Conservation (phyloP, 164 flowering plant species). For the Macadamia tetraphylla region DNA sequence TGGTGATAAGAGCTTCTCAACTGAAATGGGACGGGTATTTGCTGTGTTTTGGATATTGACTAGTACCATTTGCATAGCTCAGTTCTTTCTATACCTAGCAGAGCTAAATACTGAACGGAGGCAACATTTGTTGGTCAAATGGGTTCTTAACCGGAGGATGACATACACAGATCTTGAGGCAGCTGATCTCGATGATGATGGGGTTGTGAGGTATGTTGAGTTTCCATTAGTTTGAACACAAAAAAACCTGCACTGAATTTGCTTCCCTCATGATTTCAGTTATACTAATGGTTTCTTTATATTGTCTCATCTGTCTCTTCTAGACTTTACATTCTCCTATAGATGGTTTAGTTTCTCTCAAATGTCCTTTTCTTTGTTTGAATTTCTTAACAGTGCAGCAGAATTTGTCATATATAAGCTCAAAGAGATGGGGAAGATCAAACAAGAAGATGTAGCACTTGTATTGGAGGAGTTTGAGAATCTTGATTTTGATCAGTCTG, state of each 20-base stretch:
- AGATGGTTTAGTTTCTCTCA: not conserved
- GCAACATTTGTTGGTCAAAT: constrained; percentile 41
- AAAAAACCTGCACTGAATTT: not conserved
- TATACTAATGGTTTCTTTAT: no score
- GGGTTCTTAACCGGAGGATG: constrained; percentile 53
- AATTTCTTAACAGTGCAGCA: constrained; percentile 43
- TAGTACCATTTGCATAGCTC: constrained; percentile 67
- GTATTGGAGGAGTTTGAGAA: constrained; percentile 54
- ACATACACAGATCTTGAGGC: constrained; percentile 63
- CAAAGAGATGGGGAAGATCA: constrained; percentile 82
- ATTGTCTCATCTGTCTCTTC: not conserved
- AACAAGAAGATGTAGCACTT: constrained; percentile 50
- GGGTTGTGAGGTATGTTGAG: constrained; percentile 43
- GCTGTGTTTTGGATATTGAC: constrained; percentile 55
- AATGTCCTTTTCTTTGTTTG: not conserved
- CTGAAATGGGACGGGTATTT: constrained; percentile 43
- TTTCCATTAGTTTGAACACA: not conserved
- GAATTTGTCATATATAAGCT: constrained; percentile 70
- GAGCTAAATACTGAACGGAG: constrained; percentile 52
- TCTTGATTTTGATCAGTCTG: constrained; percentile 76
- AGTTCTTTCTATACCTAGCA: constrained; percentile 64
- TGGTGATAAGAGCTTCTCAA: constrained; percentile 85
- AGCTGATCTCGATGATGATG: constrained; percentile 76
- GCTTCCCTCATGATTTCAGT: no score
- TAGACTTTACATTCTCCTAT: no score